phyloP scores from a whole-genome alignment of 345 rosid genomes.

The Eucalyptus marginata region DNA sequence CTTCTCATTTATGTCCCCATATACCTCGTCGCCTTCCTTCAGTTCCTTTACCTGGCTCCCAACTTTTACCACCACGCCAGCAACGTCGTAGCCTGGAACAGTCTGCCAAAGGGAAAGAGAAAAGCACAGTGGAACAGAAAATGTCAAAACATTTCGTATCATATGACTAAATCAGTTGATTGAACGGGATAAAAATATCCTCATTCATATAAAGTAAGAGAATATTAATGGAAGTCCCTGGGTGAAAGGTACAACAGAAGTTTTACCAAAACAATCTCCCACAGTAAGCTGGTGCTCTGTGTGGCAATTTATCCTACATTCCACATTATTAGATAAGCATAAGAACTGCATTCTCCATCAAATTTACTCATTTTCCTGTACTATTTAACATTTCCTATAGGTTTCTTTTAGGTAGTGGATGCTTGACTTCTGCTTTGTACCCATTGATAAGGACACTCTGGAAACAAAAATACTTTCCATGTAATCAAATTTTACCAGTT shows the following conservation, averaged over 20 bases:
- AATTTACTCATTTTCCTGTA: neutral
- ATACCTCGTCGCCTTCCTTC: conserved; percentile 83
- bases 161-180: neutral
- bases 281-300: neutral
- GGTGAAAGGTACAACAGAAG: neutral
- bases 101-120: conserved; percentile 30
- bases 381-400: neutral
- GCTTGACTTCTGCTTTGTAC: neutral
- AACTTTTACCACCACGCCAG: conserved; percentile 78
- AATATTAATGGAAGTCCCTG: neutral
- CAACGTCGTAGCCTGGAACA: conserved; percentile 92
- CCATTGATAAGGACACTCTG: neutral
- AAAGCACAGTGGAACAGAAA: neutral
- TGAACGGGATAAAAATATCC: neutral
- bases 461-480: neutral
- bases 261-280: neutral
- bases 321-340: neutral
- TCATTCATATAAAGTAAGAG: neutral
- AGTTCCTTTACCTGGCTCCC: conserved; percentile 65
- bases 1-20: conserved; percentile 87
- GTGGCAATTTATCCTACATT: neutral
- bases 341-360: neutral
- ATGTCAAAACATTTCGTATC: neutral
- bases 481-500: neutral
- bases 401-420: neutral